These are phyloP conservation scores for Colletotrichum orchidophilum DNA, from an alignment of 2,329 filamentous ascomycete genomes.

Conservation along the genomic window DNA sequence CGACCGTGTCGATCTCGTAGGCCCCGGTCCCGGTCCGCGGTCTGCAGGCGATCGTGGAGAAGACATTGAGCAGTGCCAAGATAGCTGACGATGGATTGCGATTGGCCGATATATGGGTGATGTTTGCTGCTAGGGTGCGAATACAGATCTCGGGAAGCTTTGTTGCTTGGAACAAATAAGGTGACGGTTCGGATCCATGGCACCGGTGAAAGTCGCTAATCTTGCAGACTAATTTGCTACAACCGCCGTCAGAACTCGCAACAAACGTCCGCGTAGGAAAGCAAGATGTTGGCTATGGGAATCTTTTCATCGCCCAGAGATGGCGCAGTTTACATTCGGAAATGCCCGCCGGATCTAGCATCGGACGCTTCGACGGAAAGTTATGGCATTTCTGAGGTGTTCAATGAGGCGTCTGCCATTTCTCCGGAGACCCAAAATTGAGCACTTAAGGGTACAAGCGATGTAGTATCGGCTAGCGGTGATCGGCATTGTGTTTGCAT, in stretches of 20 bases:
- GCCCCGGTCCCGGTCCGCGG: neutral
- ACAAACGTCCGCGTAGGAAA: neutral
- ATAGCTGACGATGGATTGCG: neutral
- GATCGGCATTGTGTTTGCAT: neutral
- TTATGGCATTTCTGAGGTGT: neutral
- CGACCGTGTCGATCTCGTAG: neutral
- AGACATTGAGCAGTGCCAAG: neutral
- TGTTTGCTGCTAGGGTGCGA: neutral
- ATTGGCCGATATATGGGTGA: neutral
- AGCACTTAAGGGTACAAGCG: neutral
- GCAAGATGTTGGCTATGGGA: neutral
- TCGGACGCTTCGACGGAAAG: neutral
- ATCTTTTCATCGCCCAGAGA: neutral
- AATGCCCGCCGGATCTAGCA: neutral
- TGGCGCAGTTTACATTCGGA: neutral
- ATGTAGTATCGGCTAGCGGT: neutral
- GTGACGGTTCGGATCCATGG: neutral
- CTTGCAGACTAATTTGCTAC: neutral
- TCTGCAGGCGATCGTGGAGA: neutral
- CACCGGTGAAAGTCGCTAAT: neutral
- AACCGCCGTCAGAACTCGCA: neutral
- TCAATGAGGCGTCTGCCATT: neutral
- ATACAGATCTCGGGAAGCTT: neutral
- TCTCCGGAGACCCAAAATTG: neutral
- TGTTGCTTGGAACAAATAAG: neutral